Percentiles rank a stretch among this genome's conserved stretches.
phyloP scores from a whole-genome alignment of 2,329 filamentous ascomycete species.

The Chrysoporthe cubensis region DNA sequence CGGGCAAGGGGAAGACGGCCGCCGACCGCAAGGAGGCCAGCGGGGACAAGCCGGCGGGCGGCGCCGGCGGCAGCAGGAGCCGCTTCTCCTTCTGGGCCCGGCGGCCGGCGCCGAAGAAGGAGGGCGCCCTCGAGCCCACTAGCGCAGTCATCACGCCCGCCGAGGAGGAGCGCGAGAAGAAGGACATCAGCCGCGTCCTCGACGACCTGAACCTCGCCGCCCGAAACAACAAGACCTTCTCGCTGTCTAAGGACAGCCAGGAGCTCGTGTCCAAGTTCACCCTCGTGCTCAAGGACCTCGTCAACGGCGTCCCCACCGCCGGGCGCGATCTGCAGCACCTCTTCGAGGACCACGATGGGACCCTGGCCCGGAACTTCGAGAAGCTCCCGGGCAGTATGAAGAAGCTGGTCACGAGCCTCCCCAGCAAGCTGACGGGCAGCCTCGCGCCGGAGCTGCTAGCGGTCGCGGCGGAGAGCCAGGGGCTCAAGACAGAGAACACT shows the following conservation, averaged over 20 bases:
- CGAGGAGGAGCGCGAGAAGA: conserved; percentile 55
- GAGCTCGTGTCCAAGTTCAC: conserved; percentile 85
- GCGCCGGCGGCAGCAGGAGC: conserved; percentile 35
- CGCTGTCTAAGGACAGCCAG: conserved; percentile 81
- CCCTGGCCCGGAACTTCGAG: conserved; percentile 63
- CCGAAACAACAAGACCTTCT: conserved; percentile 83
- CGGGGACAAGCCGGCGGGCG: conserved; percentile 33
- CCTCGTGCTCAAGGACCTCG: conserved; percentile 85
- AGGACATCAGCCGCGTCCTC: conserved; percentile 80
- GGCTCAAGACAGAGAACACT: conserved; percentile 52
- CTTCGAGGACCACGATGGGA: conserved; percentile 63
- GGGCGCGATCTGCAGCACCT: conserved; percentile 80
- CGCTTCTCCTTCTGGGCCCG: conserved; percentile 47
- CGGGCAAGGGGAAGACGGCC: conserved; percentile 31
- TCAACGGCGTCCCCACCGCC: conserved; percentile 91
- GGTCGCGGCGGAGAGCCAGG: conserved; percentile 75
- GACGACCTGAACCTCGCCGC: conserved; percentile 83
- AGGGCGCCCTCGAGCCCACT: conserved; percentile 38
- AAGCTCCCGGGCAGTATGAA: conserved; percentile 78
- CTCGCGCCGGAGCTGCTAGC: conserved; percentile 84
- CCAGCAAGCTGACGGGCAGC: conserved; percentile 75
- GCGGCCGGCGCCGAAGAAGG: conserved; percentile 35
- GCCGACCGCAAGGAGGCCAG: conserved; percentile 38
- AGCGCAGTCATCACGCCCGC: conserved; percentile 44
- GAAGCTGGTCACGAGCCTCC: conserved; percentile 83